Percentiles rank a stretch among this genome's conserved stretches.
These are phyloP conservation scores for Amorphotheca resinae DNA, from an alignment of 495 filamentous ascomycete genomes.

Conservation along the genomic window DNA sequence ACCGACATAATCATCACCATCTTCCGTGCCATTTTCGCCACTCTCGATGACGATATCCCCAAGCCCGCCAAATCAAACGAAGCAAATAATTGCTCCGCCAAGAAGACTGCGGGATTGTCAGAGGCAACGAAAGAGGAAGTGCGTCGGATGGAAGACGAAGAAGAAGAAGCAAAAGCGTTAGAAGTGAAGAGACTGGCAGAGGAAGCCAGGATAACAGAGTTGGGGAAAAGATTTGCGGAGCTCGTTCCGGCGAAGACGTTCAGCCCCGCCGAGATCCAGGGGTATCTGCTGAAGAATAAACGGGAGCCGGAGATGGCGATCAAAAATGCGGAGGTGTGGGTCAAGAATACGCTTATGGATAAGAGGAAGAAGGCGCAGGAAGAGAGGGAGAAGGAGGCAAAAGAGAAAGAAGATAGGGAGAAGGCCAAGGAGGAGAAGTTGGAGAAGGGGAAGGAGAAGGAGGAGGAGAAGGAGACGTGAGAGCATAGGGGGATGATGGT, in stretches of 20 bases:
- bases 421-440: slow-evolving; percentile 26
- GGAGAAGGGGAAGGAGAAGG: slow-evolving; percentile 20
- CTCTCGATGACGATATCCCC: slow-evolving; percentile 19
- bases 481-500: neutral
- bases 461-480: slow-evolving; percentile 4
- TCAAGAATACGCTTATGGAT: slow-evolving; percentile 41
- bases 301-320: slow-evolving; percentile 46
- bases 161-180: neutral
- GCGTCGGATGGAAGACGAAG: slow-evolving; percentile 1
- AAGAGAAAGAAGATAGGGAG: slow-evolving; percentile 25
- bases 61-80: neutral
- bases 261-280: slow-evolving; percentile 68
- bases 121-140: slow-evolving; percentile 1
- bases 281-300: slow-evolving; percentile 59
- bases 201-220: slow-evolving; percentile 25
- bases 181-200: slow-evolving; percentile 24
- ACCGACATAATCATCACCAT: slow-evolving; percentile 21
- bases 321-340: slow-evolving; percentile 42
- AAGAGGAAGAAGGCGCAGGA: slow-evolving; percentile 41
- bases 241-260: slow-evolving; percentile 51
- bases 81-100: slow-evolving; percentile 1
- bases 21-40: slow-evolving; percentile 20
- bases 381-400: slow-evolving; percentile 32
- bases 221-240: slow-evolving; percentile 45
- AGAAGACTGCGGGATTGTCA: neutral